A percentile compares a stretch with the other conserved stretches of the same genome.
Conservation (phyloP, 1,284 basidiomycete species). For the Cryptococcus amylolentus region DNA sequence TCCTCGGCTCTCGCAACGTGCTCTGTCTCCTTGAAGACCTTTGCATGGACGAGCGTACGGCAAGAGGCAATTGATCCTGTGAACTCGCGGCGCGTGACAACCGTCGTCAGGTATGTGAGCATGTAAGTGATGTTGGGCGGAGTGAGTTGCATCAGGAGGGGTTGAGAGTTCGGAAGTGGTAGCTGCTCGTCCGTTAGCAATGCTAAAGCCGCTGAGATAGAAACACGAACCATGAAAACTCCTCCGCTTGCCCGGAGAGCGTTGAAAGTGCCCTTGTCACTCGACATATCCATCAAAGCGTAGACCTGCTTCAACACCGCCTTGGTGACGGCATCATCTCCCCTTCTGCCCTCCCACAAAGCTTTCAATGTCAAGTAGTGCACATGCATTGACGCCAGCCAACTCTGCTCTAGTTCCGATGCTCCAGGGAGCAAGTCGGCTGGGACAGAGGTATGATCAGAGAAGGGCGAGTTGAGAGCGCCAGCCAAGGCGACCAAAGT, state of each 20-base stretch:
- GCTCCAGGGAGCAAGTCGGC: background rate
- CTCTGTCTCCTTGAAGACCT: constrained; percentile 24
- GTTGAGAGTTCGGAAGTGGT: constrained; percentile 6
- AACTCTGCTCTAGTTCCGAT: background rate
- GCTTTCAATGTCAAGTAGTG: constrained; percentile 30
- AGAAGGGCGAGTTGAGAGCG: constrained; percentile 7
- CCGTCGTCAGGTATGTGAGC: constrained; percentile 31
- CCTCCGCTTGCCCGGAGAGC: constrained; percentile 24
- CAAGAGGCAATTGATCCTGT: constrained; percentile 20
- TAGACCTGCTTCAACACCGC: constrained; percentile 25
- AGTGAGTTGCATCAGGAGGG: constrained; percentile 31
- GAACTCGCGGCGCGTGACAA: constrained; percentile 31
- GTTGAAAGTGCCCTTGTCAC: constrained; percentile 19
- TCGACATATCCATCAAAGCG: constrained; percentile 28
- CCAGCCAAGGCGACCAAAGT: constrained; percentile 16
- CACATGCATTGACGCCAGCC: constrained; percentile 10
- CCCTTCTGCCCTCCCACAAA: constrained; percentile 35
- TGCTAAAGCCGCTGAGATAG: background rate
- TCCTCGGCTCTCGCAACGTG: constrained; percentile 25
- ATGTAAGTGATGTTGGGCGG: constrained; percentile 35
- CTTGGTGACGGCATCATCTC: constrained; percentile 24
- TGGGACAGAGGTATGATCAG: background rate
- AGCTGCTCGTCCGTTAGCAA: background rate
- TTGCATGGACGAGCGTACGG: constrained; percentile 24
- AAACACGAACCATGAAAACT: constrained; percentile 17